phyloP scores from a whole-genome alignment of 2,329 filamentous ascomycete species.

The Fulvia fulva region DNA sequence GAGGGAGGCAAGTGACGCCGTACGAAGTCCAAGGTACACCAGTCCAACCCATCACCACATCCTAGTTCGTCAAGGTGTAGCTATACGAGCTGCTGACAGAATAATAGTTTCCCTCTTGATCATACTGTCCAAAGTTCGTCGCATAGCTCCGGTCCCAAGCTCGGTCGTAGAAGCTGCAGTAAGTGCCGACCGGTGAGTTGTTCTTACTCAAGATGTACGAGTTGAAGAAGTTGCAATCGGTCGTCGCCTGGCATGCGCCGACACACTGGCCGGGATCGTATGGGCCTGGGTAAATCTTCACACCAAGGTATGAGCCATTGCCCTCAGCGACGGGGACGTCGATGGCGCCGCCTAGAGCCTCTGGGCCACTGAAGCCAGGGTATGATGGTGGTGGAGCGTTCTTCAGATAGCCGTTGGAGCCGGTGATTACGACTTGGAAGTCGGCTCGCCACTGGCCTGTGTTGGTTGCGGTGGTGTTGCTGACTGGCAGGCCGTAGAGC shows the following conservation, averaged over 20 bases:
- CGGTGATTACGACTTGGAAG: conserved; percentile 41
- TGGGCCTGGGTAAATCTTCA: conserved; percentile 22
- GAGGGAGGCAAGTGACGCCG: too few species aligned
- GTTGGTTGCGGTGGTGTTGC: conserved; percentile 33
- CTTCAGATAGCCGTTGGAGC: conserved; percentile 39
- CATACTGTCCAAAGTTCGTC: conserved; percentile 21
- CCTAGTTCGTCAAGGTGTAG: conserved; percentile 9
- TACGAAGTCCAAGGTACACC: too few species aligned
- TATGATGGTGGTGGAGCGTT: conserved; percentile 16
- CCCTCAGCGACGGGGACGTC: conserved; percentile 28
- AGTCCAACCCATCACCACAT: too few species aligned
- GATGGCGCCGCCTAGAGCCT: conserved; percentile 33
- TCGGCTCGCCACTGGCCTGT: conserved; percentile 30
- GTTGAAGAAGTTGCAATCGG: conserved; percentile 33
- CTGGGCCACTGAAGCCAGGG: conserved; percentile 26
- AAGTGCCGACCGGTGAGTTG: conserved; percentile 34
- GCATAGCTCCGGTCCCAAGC: conserved; percentile 21
- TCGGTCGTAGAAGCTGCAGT: conserved; percentile 37
- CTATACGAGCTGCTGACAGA: conserved; percentile 15
- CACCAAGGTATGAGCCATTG: conserved; percentile 30
- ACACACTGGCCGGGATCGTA: conserved; percentile 20
- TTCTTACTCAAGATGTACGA: conserved; percentile 40
- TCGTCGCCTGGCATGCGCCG: conserved; percentile 9
- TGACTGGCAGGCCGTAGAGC: conserved; percentile 33
- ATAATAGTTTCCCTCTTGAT: conserved; percentile 14